phyloP scores from a whole-genome alignment of 345 rosid species.

The Gossypium sturtianum region DNA sequence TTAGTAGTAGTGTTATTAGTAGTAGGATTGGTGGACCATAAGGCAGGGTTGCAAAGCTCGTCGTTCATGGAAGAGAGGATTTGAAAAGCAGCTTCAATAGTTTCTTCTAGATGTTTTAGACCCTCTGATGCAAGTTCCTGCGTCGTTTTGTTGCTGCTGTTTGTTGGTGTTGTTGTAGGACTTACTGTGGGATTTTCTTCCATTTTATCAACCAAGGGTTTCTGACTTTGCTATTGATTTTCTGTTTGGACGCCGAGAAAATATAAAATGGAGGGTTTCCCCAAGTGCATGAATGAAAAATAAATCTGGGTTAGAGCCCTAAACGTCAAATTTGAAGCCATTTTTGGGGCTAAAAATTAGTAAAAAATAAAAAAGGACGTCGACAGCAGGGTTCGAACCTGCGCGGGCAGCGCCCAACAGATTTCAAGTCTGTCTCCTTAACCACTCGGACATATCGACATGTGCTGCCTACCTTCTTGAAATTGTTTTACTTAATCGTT shows the following conservation, averaged over 20 bases:
- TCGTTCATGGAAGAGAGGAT: slow-evolving; percentile 87
- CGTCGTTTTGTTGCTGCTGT: slow-evolving; percentile 36
- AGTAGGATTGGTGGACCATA: slow-evolving; percentile 61
- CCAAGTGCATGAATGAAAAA: neutral
- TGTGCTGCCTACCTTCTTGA: fast-evolving
- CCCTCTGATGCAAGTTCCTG: slow-evolving; percentile 88
- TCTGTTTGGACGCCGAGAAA: neutral
- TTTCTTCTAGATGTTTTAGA: slow-evolving; percentile 80
- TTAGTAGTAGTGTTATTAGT: neutral
- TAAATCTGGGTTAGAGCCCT: neutral
- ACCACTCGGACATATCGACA: slow-evolving; percentile 84
- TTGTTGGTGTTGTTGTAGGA: slow-evolving; percentile 16
- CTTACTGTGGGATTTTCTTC: slow-evolving; percentile 21
- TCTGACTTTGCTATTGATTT: neutral
- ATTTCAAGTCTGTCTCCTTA: slow-evolving; percentile 98
- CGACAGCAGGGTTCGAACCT: slow-evolving; percentile 91
- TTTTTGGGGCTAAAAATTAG: neutral
- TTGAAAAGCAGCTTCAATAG: slow-evolving; percentile 77
- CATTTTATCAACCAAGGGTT: slow-evolving; percentile 1
- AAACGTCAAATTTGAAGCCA: neutral
- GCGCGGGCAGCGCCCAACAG: slow-evolving; percentile 82
- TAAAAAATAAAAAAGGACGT: slow-evolving; percentile 19
- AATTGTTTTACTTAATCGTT: too few relatives aligned
- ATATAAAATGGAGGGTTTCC: neutral
- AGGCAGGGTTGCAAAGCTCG: slow-evolving; percentile 82